These are phyloP conservation scores for Chimonanthus salicifolius DNA, from an alignment of 164 flowering plant genomes.

Conservation along the genomic window DNA sequence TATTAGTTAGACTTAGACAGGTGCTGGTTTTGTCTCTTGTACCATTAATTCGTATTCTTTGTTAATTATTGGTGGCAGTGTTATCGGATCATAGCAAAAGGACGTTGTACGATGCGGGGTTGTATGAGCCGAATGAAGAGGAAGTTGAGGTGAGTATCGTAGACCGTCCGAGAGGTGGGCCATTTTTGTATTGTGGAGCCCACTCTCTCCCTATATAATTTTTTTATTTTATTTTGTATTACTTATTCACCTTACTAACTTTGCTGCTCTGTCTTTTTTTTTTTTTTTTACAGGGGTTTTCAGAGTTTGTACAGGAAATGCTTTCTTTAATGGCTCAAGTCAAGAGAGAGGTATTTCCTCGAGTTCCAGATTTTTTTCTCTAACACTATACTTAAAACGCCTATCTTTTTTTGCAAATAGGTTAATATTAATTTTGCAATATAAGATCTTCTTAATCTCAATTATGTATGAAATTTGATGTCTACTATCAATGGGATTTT, in stretches of 20 bases:
- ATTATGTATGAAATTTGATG: not conserved
- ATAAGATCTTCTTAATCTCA: not conserved
- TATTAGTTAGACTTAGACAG: not conserved
- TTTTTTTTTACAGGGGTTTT: constrained; percentile 32
- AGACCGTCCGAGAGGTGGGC: constrained; percentile 11
- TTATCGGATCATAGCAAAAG: constrained; percentile 66
- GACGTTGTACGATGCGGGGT: constrained; percentile 62
- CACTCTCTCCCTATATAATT: too few relatives aligned
- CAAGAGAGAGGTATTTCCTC: constrained; percentile 33
- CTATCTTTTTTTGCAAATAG: not conserved
- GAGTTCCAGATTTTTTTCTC: not conserved
- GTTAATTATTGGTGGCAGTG: constrained; percentile 27
- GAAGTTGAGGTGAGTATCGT: constrained; percentile 33
- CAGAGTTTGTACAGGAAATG: constrained; percentile 56
- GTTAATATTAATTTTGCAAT: too few relatives aligned
- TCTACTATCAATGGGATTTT: not conserved
- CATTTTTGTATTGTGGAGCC: not conserved
- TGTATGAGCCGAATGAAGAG: constrained; percentile 53
- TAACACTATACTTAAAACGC: not conserved
- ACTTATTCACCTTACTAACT: not conserved
- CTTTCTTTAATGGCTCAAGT: constrained; percentile 38
- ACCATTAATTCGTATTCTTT: not conserved
- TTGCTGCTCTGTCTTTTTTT: not conserved
- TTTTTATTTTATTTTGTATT: too few relatives aligned
- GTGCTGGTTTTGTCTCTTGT: not conserved